Evolutionary conservation across 2,329 filamentous ascomycete species (phyloP).

Genomic region (Colletotrichum orbiculare): DNA sequence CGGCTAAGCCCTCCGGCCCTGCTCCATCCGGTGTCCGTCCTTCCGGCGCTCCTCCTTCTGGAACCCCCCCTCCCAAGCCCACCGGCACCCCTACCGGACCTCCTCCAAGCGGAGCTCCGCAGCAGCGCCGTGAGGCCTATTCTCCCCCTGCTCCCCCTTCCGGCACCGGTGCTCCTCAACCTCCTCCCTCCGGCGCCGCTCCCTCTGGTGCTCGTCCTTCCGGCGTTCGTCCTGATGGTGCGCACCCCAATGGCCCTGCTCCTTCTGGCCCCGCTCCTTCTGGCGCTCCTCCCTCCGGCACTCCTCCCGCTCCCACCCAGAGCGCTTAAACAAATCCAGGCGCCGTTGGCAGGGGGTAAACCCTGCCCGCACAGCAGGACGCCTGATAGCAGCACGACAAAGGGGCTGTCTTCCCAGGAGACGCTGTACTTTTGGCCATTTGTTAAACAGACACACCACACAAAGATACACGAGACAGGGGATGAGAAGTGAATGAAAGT

Average conservation of each 20-base stretch:
- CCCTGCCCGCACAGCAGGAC: conserved; percentile 18
- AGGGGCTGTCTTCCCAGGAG: conserved; percentile 29
- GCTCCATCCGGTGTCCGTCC: conserved; percentile 14
- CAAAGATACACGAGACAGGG: neutral
- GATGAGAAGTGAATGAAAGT: neutral
- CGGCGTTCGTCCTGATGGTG: conserved; percentile 7
- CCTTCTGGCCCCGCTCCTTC: conserved; percentile 8
- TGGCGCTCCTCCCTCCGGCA: conserved; percentile 1
- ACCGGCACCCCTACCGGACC: conserved; percentile 10
- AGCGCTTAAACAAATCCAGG: neutral
- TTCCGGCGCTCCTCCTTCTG: conserved; percentile 9
- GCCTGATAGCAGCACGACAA: conserved; percentile 5
- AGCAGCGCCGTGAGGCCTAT: conserved; percentile 6
- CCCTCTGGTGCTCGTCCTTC: conserved; percentile 8
- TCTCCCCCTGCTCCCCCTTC: conserved; percentile 5
- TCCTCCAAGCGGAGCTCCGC: conserved; percentile 13
- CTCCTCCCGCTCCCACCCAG: conserved; percentile 23
- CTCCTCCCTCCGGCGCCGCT: conserved; percentile 9
- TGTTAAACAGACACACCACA: neutral
- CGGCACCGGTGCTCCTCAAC: conserved; percentile 5
- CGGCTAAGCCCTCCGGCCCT: conserved; percentile 3
- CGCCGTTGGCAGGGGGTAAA: neutral
- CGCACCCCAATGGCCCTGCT: conserved; percentile 4
- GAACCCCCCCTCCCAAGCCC: conserved; percentile 8
- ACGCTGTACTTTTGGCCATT: conserved; percentile 5